phyloP scores from a whole-genome alignment of 2,329 filamentous ascomycete genomes.

The Tolypocladium tropicale region DNA sequence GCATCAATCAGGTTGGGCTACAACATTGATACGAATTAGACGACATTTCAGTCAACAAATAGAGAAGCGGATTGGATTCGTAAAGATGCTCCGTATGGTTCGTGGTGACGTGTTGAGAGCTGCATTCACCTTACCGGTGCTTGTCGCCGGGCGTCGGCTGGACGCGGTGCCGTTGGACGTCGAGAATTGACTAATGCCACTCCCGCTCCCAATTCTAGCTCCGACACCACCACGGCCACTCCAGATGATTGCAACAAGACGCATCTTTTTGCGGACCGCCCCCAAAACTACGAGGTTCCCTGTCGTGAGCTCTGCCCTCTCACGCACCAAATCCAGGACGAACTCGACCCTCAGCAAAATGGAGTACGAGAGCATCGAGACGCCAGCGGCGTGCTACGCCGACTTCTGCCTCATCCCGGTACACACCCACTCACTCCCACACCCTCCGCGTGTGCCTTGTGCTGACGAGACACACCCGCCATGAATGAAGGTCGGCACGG shows the following conservation, averaged over 20 bases:
- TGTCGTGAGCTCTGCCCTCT: not conserved
- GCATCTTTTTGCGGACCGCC: not conserved
- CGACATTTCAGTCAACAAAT: not conserved
- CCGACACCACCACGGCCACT: not conserved
- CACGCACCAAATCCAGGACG: not conserved
- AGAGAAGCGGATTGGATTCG: not conserved
- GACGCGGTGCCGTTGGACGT: not conserved
- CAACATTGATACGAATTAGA: not conserved
- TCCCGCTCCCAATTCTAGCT: too few species aligned
- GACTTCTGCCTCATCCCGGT: constrained; percentile 90
- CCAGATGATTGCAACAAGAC: not conserved
- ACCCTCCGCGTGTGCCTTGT: not conserved
- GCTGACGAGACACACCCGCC: not conserved
- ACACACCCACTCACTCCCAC: constrained; percentile 13
- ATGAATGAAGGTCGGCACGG: constrained; percentile 61
- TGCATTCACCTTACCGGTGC: not conserved
- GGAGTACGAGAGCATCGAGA: constrained; percentile 43
- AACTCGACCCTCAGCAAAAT: constrained; percentile 10
- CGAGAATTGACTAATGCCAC: not conserved
- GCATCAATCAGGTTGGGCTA: not conserved
- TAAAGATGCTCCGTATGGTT: not conserved
- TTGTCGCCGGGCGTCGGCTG: not conserved
- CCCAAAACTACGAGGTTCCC: not conserved
- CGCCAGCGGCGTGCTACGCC: constrained; percentile 67
- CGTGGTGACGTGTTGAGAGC: not conserved